phyloP scores from a whole-genome alignment of 495 filamentous ascomycete genomes.

The Annulohypoxylon nitens region DNA sequence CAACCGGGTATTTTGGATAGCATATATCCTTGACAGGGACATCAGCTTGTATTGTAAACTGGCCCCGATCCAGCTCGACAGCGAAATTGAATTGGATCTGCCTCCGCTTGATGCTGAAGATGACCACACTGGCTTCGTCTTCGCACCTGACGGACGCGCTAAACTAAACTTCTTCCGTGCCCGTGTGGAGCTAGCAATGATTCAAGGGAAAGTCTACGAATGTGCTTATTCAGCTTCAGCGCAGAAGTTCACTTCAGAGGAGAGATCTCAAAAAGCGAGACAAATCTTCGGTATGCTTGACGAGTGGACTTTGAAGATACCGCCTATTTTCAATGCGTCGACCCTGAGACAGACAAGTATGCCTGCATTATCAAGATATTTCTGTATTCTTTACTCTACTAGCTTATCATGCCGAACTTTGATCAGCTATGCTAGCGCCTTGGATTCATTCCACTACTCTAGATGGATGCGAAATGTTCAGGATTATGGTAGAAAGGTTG shows the following conservation, averaged over 20 bases:
- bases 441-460: conserved; percentile 10
- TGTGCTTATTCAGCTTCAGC: background rate
- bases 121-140: conserved; percentile 3
- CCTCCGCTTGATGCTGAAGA: background rate
- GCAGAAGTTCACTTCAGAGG: background rate
- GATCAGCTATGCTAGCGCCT: conserved; percentile 1
- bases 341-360: background rate
- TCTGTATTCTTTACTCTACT: conserved; percentile 7
- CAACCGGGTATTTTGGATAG: conserved; percentile 12
- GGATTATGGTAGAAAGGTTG: background rate
- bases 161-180: conserved; percentile 13
- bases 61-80: conserved; percentile 1
- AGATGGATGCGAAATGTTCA: conserved; percentile 2
- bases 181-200: conserved; percentile 6
- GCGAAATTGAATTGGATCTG: background rate
- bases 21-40: conserved; percentile 15
- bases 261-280: background rate
- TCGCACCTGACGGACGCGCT: background rate
- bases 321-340: background rate
- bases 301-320: background rate
- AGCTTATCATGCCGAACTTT: conserved; percentile 9
- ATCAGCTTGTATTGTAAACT: background rate
- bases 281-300: background rate
- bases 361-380: conserved; percentile 5
- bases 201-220: conserved; percentile 12